Evolutionary conservation across 768 basidiomycete genomes (phyloP).

Genomic region (Tulasnella sp.): DNA sequence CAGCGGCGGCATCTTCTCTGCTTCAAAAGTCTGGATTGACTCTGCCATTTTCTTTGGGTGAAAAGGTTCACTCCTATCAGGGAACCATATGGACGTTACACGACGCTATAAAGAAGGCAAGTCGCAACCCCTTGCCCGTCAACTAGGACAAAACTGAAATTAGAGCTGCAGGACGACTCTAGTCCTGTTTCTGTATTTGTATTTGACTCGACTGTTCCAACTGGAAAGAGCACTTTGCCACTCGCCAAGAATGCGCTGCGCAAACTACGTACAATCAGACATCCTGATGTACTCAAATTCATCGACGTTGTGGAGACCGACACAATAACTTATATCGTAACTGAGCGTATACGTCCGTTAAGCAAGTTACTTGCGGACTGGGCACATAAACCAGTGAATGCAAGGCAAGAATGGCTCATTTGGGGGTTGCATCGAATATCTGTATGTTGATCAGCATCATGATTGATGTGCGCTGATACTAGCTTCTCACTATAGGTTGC

Average conservation of each 20-base stretch:
- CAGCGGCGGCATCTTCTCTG: conserved; percentile 77
- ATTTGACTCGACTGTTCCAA: conserved; percentile 47
- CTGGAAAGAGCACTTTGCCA: conserved; percentile 48
- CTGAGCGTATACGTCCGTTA: conserved; percentile 79
- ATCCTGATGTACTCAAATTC: conserved; percentile 93
- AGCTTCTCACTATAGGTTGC: conserved; percentile 46
- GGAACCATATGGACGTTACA: conserved; percentile 72
- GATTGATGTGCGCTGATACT: neutral
- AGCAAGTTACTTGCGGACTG: conserved; percentile 47
- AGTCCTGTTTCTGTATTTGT: conserved; percentile 80
- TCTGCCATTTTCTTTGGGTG: conserved; percentile 74
- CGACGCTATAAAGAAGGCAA: conserved; percentile 78
- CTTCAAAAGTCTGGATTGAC: conserved; percentile 88
- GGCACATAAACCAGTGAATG: conserved; percentile 46
- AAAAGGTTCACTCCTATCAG: conserved; percentile 54
- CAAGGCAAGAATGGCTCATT: conserved; percentile 74
- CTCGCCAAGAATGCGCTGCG: conserved; percentile 82
- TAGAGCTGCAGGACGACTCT: conserved; percentile 63
- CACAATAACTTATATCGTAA: conserved; percentile 77
- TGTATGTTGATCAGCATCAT: conserved; percentile 34
- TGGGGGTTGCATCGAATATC: conserved; percentile 91
- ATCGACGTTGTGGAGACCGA: conserved; percentile 90
- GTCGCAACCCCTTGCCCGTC: conserved; percentile 13
- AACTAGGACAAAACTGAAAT: neutral
- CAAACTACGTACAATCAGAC: conserved; percentile 80